Conservation (phyloP, 306 rosid species). For the Gynostemma pentaphyllum region DNA sequence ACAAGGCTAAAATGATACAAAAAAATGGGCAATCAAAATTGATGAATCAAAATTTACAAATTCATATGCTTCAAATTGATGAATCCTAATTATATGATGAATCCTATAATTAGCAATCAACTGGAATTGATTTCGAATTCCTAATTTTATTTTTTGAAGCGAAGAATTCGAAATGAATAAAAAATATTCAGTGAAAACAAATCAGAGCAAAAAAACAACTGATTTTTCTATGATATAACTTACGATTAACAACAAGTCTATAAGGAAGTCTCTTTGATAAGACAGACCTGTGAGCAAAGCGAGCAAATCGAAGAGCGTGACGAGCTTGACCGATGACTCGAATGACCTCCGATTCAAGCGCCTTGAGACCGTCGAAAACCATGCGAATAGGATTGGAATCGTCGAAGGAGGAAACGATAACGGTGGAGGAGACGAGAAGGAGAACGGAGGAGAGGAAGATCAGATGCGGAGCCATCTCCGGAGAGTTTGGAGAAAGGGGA, state of each 20-base stretch:
- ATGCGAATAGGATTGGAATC: constrained; percentile 58
- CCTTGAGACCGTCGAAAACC: constrained; percentile 34
- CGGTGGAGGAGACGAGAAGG: constrained; percentile 25
- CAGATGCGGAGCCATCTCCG: constrained; percentile 37
- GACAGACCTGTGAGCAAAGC: constrained; percentile 42
- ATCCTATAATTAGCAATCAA: no score
- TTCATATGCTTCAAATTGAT: no score
- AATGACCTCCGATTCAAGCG: constrained; percentile 30
- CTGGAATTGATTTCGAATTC: no score
- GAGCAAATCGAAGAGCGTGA: constrained; percentile 49
- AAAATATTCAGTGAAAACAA: no score
- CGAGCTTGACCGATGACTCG: constrained; percentile 39
- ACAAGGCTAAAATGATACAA: neutral
- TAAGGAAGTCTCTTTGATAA: constrained; percentile 30
- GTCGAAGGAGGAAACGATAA: constrained; percentile 35
- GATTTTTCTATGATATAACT: neutral
- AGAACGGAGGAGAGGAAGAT: constrained; percentile 13
- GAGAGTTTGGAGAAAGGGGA: neutral
- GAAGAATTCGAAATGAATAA: no score
- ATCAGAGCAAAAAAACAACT: no score
- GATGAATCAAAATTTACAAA: no score
- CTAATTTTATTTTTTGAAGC: no score
- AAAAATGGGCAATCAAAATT: no score
- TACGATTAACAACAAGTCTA: constrained; percentile 64
- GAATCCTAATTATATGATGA: no score